Evolutionary conservation across 2,329 filamentous ascomycete species (phyloP).

Genomic region (Pyricularia grisea): DNA sequence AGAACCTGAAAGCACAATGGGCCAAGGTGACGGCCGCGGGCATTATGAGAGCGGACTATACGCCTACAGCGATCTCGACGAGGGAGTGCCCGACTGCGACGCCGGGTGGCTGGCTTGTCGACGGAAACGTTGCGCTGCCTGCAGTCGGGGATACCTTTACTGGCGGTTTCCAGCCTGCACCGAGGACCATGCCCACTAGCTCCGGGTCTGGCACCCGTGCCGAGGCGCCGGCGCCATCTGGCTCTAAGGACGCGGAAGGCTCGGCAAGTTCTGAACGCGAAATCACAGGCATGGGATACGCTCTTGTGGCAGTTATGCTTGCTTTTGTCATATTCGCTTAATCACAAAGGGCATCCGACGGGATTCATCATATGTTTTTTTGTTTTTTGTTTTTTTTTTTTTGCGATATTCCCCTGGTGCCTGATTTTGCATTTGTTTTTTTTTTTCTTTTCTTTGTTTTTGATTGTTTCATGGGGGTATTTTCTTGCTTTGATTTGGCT

Average conservation of each 20-base stretch:
- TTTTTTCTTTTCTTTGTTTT: not conserved
- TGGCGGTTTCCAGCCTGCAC: constrained; percentile 14
- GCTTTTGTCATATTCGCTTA: constrained; percentile 22
- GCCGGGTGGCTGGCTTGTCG: constrained; percentile 59
- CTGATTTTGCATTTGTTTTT: constrained; percentile 37
- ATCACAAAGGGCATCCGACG: not conserved
- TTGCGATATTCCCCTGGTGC: not conserved
- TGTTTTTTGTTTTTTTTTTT: constrained; percentile 22
- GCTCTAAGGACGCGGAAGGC: constrained; percentile 24
- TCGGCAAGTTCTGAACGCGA: constrained; percentile 34
- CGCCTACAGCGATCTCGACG: constrained; percentile 44
- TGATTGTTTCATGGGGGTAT: not conserved
- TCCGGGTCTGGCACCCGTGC: constrained; percentile 13
- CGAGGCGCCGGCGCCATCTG: constrained; percentile 11
- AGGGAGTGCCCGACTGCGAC: constrained; percentile 65
- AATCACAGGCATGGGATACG: constrained; percentile 39
- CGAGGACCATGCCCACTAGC: constrained; percentile 7
- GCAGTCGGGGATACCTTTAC: constrained; percentile 48
- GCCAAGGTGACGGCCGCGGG: constrained; percentile 61
- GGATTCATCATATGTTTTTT: constrained; percentile 6
- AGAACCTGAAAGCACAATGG: constrained; percentile 71
- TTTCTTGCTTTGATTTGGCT: not conserved
- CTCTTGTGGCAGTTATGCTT: constrained; percentile 39
- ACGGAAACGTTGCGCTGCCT: constrained; percentile 61
- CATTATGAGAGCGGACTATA: constrained; percentile 56